A percentile compares a stretch with the other conserved stretches of the same genome.
These are phyloP conservation scores for Cymbidium sinense DNA, from an alignment of 106 monocot genomes.

Conservation along the genomic window DNA sequence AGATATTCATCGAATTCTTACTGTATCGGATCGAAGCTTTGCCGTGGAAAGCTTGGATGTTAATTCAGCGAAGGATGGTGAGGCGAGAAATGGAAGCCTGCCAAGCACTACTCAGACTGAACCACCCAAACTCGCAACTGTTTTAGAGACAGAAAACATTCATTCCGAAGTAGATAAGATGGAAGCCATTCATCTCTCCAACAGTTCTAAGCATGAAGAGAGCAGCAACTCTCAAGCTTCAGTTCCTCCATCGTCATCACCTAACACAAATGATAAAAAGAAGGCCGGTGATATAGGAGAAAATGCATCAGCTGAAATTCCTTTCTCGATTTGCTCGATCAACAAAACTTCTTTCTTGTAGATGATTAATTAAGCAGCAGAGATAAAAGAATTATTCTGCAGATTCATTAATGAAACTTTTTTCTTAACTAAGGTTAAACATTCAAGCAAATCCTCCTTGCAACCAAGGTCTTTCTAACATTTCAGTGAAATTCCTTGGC, in stretches of 20 bases:
- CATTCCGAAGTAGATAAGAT: not conserved
- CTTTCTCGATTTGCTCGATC: no score
- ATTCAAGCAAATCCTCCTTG: not conserved
- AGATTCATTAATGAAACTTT: not conserved
- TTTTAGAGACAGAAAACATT: not conserved
- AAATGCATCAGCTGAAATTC: not conserved
- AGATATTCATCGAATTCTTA: conserved; percentile 28
- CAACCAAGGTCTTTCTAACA: not conserved
- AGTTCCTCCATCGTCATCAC: not conserved
- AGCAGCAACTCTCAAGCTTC: not conserved
- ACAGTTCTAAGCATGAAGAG: not conserved
- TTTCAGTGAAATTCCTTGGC: no score
- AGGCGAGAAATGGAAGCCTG: not conserved
- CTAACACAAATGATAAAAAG: not conserved
- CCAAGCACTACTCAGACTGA: not conserved
- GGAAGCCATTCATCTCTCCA: not conserved
- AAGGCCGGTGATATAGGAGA: not conserved
- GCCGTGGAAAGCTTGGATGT: not conserved
- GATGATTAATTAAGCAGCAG: not conserved
- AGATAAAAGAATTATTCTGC: no score
- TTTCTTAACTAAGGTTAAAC: no score
- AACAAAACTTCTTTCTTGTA: no score
- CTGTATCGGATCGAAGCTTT: not conserved
- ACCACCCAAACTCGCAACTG: not conserved
- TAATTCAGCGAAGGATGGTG: not conserved